Conservation (phyloP, 805 yeast genomes). For the Saccharomycopsis sp. region DNA sequence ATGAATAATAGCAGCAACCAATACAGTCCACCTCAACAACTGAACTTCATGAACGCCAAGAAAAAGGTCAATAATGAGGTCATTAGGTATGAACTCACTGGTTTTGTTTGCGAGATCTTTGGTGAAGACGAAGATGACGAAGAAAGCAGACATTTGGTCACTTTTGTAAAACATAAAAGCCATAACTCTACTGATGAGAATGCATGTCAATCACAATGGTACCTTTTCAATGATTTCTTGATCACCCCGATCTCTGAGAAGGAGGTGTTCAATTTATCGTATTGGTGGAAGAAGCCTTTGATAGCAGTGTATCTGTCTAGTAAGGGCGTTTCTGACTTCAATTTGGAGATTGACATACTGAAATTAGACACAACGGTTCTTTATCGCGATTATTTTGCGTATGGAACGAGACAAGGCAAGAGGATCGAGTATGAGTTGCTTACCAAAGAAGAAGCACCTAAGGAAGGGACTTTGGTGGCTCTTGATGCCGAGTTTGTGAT, state of each 20-base stretch:
- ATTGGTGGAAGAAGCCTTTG: conserved; percentile 82
- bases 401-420: conserved; percentile 52
- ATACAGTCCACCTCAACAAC: neutral
- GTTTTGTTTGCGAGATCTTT: conserved; percentile 60
- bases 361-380: conserved; percentile 57
- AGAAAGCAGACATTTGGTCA: conserved; percentile 53
- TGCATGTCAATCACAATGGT: conserved; percentile 46
- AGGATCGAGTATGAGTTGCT: conserved; percentile 62
- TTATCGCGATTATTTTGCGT: conserved; percentile 69
- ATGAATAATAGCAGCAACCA: neutral
- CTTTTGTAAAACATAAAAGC: conserved; percentile 45
- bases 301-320: conserved; percentile 57
- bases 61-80: conserved; percentile 20
- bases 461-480: conserved; percentile 72
- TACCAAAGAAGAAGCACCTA: conserved; percentile 64
- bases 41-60: neutral
- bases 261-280: conserved; percentile 69
- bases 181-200: conserved; percentile 23
- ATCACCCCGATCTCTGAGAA: conserved; percentile 67
- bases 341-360: conserved; percentile 38
- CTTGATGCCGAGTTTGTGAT: conserved; percentile 96
- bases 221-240: conserved; percentile 83
- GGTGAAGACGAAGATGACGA: conserved; percentile 40
- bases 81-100: conserved; percentile 54
- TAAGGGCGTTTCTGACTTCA: conserved; percentile 34